Evolutionary conservation across 306 rosid species (phyloP).

Genomic region (Cucurbita ficifolia): DNA sequence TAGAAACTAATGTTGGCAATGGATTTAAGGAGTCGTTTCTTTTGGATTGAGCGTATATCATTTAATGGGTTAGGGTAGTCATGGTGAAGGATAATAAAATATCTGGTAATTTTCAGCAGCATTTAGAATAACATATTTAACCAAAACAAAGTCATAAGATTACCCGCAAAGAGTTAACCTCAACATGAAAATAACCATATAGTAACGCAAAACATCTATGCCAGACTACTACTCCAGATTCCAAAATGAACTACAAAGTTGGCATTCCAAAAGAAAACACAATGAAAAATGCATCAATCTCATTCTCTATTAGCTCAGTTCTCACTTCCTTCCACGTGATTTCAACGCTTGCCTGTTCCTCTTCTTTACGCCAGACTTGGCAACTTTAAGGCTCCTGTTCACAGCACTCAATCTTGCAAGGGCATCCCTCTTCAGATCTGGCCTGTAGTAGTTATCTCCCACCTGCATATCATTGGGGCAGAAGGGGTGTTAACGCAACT

Average conservation of each 20-base stretch:
- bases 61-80: too few species aligned
- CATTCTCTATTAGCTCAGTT: not conserved
- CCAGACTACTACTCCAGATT: not conserved
- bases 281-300: not conserved
- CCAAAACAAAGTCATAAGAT: not conserved
- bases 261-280: not conserved
- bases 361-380: slow-evolving; percentile 90
- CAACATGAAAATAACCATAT: slow-evolving; percentile 1
- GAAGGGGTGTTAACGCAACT: not conserved
- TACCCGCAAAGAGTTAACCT: not conserved
- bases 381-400: slow-evolving; percentile 67
- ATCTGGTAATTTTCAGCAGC: not conserved
- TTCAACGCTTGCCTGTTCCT: slow-evolving; percentile 64
- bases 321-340: slow-evolving; percentile 23
- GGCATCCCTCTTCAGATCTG: slow-evolving; percentile 74
- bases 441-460: slow-evolving; percentile 57
- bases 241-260: not conserved
- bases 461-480: slow-evolving; percentile 20
- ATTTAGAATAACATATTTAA: not conserved
- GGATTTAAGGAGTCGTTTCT: too few species aligned
- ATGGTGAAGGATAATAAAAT: too few species aligned
- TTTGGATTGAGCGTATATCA: too few species aligned
- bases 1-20: too few species aligned
- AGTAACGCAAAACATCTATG: not conserved
- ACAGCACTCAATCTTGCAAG: slow-evolving; percentile 89